Base-by-base conservation (phyloP, 495 filamentous ascomycete species). In the Gamarada debralockiae region DNA sequence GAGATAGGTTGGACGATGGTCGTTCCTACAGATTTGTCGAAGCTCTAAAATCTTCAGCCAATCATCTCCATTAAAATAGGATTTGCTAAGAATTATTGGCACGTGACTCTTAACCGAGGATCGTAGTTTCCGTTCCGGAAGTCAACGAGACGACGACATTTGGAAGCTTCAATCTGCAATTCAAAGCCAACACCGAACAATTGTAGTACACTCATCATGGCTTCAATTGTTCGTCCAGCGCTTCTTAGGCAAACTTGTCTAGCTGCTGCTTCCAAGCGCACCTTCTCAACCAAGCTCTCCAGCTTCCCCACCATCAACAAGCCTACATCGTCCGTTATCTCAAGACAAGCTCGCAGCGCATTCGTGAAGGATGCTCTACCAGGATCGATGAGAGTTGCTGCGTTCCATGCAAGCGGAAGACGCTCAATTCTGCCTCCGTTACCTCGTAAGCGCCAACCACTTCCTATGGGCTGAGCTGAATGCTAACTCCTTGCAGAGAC, bases 331-430 rank as follows among this genome's bases (percentile, higher is more conserved):
- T 61, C 62, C 48, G 40, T 61, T 60, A 49, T 65, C 36, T 63
- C 67, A 9, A 53, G 40, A 52, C 52, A 59, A 39, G 33, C 36
- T 37, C 59, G 58, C 36, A 64, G 59, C 39, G 63, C 64, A 18
- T 65, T 67, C 63, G 62, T 59, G 29, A 67, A 65, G 53, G 57
- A 66, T 36, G 57, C 56, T 53, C 34, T 69, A 20, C 55, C 69
- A 48, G 59, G 63, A 43, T 65, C 70, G 22, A 55, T 67, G 24
- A 68, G 70, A 45, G 65, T 80, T 48, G 77, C 86, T 29, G 82
- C 81, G 62, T 91, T 92, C 79, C 86, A 90, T 66, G 83, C 81
- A 58, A 86, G 84, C 38, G 73, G 79, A 61, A 75, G 73, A 68
- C 80, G 77, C 68, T 69, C 71, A 62, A 82, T 92, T 65, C 78